Evolutionary conservation across 129 eudicot species (phyloP).

Genomic region (Flaveria sonorensis): DNA sequence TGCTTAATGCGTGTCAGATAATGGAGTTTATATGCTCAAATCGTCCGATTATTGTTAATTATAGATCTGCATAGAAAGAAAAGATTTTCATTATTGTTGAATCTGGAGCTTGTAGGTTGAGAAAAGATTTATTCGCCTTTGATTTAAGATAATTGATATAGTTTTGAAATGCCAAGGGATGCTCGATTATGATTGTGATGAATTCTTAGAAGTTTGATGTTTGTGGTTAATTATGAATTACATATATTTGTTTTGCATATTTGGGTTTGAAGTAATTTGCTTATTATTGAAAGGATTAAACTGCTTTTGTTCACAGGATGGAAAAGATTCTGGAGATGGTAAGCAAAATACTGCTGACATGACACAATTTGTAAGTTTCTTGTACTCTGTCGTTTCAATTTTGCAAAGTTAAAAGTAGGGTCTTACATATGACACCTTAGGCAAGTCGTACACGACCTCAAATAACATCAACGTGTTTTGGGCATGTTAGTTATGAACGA

Average conservation of each 20-base stretch:
- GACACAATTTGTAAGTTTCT: slow-evolving; percentile 80
- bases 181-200: neutral
- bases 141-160: slow-evolving; percentile 15
- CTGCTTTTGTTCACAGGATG: slow-evolving; percentile 54
- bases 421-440: slow-evolving; percentile 3
- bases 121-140: neutral
- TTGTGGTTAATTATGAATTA: neutral
- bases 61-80: slow-evolving; percentile 4
- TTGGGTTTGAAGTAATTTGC: slow-evolving; percentile 1
- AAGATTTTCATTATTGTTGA: neutral
- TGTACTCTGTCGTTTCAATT: slow-evolving; percentile 10
- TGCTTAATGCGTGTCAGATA: neutral
- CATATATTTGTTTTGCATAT: slow-evolving; percentile 14
- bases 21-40: slow-evolving; percentile 5
- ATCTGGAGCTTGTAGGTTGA: slow-evolving; percentile 14
- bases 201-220: slow-evolving; percentile 3
- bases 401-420: neutral
- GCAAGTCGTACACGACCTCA: neutral
- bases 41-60: neutral
- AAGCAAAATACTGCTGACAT: slow-evolving; percentile 87
- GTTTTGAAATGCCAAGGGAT: neutral
- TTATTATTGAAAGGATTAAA: slow-evolving; percentile 7
- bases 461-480: neutral
- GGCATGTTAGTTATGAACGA: too few species aligned
- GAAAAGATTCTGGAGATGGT: slow-evolving; percentile 63